Base-by-base conservation (phyloP, 2,329 filamentous ascomycete genomes). In the Colletotrichum sansevieriae region DNA sequence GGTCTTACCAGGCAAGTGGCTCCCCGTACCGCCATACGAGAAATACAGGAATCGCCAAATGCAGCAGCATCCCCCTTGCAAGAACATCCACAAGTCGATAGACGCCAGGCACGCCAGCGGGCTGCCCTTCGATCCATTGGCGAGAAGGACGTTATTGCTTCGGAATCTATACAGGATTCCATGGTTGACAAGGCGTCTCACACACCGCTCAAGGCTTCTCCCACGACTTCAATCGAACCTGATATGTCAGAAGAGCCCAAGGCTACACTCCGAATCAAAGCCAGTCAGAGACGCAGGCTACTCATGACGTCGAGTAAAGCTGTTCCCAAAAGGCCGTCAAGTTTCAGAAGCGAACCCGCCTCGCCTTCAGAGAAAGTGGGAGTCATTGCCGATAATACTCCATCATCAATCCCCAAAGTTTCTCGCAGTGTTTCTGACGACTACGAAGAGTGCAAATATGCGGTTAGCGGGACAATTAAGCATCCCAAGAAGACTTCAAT, bases 231-330 rank as follows among this genome's bases (percentile, higher is more conserved):
- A 8, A n/a, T 5, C 13, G 39, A 12, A 33, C 18, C 25, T 22
- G 13, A 12, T 47, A 3, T 12, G 9, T 11, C 39, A n/a, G 56
- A 70, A 20, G 67, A 62, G 47, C 79, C 76, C 9, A 81, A 80
- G 55, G 83, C 83, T 18, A 82, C 84, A 69, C 75, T 87, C 41
- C 81, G 81, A 8, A 83, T 87, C 59, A 83, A 79, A 68, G 77
- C 83, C 18, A 79, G 81, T 65, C 81, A 82, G 67, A 83, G 82
- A 67, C 80, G 84, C 60, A 85, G 85, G 2, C 72, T 88, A 8
- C 72, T 87, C 49, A 78, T 87, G 75, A 60, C 85, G 4, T 78
- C 81, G 1, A 81, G 84, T 59, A 78, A 74, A 61, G 71, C 73
- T 12, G 20, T 9, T 5, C 10, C 62, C 9, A 65, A 15, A 20